These are phyloP conservation scores for Forsythia suspensa DNA, from an alignment of 257 asterid species.

Conservation along the genomic window DNA sequence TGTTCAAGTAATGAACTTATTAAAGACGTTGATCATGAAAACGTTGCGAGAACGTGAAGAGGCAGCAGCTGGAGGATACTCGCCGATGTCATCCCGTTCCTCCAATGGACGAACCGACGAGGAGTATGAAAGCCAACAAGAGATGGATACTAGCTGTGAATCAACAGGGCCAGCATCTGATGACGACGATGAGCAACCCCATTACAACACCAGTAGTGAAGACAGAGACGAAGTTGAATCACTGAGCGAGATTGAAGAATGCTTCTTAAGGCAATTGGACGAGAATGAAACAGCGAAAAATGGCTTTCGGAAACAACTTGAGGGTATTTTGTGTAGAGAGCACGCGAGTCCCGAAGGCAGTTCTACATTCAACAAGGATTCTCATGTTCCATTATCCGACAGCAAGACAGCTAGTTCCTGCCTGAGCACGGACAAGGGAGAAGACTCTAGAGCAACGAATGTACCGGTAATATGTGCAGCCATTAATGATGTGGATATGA, in stretches of 20 bases:
- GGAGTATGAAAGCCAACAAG: constrained; percentile 68
- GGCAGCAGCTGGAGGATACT: constrained; percentile 50
- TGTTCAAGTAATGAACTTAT: constrained; percentile 95
- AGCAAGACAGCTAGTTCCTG: constrained; percentile 53
- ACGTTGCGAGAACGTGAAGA: constrained; percentile 77
- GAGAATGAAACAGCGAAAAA: constrained; percentile 76
- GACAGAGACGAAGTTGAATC: constrained; percentile 69
- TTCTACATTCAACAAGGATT: constrained; percentile 45
- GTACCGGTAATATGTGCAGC: constrained; percentile 9
- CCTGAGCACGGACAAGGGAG: constrained; percentile 61
- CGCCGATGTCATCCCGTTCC: constrained; percentile 65
- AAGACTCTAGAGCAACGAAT: constrained; percentile 48
- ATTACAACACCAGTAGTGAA: constrained; percentile 42
- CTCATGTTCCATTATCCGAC: constrained; percentile 41
- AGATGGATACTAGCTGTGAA: constrained; percentile 72
- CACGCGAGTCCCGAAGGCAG: constrained; percentile 35
- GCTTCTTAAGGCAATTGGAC: constrained; percentile 69
- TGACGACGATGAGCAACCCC: constrained; percentile 40
- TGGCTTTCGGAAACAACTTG: constrained; percentile 74
- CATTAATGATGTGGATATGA: constrained; percentile 28
- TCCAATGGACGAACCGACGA: constrained; percentile 53
- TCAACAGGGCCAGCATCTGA: constrained; percentile 57
- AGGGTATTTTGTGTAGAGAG: constrained; percentile 64
- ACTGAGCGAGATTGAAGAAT: constrained; percentile 70
- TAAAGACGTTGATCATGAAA: constrained; percentile 76